These are phyloP conservation scores for Phyllosticta citriasiana DNA, from an alignment of 2,329 filamentous ascomycete genomes.

Conservation along the genomic window DNA sequence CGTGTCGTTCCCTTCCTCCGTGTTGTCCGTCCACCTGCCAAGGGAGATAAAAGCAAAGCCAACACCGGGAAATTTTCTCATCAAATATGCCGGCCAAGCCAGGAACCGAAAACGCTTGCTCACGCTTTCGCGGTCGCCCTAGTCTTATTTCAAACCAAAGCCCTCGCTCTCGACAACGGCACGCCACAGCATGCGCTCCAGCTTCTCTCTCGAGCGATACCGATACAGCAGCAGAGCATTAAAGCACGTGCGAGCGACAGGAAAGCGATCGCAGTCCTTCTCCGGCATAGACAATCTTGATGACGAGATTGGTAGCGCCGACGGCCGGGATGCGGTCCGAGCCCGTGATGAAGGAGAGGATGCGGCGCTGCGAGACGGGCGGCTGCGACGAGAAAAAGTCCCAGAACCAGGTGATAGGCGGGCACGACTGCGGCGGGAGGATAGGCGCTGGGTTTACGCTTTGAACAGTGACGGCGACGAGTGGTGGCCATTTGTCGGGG, in stretches of 20 bases:
- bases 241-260: constrained; percentile 84
- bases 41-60: too few species aligned
- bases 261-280: constrained; percentile 67
- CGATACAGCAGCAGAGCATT: constrained; percentile 71
- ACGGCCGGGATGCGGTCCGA: constrained; percentile 85
- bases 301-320: constrained; percentile 68
- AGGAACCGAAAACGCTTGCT: too few species aligned
- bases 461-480: constrained; percentile 43
- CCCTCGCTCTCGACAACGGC: constrained; percentile 87
- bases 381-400: constrained; percentile 59
- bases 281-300: constrained; percentile 67
- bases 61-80: too few species aligned
- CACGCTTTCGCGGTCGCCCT: too few species aligned
- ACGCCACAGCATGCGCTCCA: constrained; percentile 68
- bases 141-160: constrained; percentile 68
- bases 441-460: constrained; percentile 3
- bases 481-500: constrained; percentile 16
- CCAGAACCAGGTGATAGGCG: constrained; percentile 81
- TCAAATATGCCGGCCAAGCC: too few species aligned
- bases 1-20: too few species aligned
- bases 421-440: constrained; percentile 36
- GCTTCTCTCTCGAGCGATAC: constrained; percentile 54
- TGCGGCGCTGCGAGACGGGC: constrained; percentile 60
- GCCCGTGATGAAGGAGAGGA: constrained; percentile 80
- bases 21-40: too few species aligned